A percentile compares a stretch with the other conserved stretches of the same genome.
These are phyloP conservation scores for Xerocomus brunneocitrinus DNA, from an alignment of 768 basidiomycete genomes.

Conservation along the genomic window DNA sequence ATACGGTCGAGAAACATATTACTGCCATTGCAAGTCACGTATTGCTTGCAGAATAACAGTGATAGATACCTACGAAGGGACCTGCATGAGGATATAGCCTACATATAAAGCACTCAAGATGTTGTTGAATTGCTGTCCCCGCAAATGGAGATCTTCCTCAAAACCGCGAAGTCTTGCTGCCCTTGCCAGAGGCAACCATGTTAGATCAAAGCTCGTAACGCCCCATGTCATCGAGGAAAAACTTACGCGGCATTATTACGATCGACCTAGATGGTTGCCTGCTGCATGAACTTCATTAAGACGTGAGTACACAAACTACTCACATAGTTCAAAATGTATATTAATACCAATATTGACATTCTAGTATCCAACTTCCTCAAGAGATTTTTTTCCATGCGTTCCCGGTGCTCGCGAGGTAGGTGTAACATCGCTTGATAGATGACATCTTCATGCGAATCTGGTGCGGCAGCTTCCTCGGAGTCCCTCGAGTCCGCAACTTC, in stretches of 20 bases:
- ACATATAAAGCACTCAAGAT: conserved; percentile 65
- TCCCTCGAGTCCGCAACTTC: conserved; percentile 6
- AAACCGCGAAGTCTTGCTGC: conserved; percentile 72
- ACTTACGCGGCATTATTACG: conserved; percentile 65
- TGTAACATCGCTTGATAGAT: not conserved
- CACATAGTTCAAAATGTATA: conserved; percentile 35
- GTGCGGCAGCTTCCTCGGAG: not conserved
- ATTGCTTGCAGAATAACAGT: not conserved
- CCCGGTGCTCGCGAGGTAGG: conserved; percentile 22
- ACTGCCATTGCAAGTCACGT: conserved; percentile 31
- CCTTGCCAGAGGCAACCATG: conserved; percentile 31
- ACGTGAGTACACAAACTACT: conserved; percentile 7
- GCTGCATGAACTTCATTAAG: not conserved
- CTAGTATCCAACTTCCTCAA: conserved; percentile 33
- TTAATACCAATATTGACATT: conserved; percentile 33
- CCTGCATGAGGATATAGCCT: conserved; percentile 76
- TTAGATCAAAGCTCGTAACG: not conserved
- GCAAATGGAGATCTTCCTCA: conserved; percentile 59
- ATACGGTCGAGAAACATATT: conserved; percentile 68
- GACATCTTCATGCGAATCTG: not conserved
- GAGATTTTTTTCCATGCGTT: conserved; percentile 39
- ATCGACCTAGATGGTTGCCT: conserved; percentile 45
- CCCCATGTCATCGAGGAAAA: not conserved
- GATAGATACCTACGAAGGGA: conserved; percentile 55
- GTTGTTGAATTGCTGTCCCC: conserved; percentile 60